These are phyloP conservation scores for Carex scoparia DNA, from an alignment of 176 grass and related monocot species.

Conservation along the genomic window DNA sequence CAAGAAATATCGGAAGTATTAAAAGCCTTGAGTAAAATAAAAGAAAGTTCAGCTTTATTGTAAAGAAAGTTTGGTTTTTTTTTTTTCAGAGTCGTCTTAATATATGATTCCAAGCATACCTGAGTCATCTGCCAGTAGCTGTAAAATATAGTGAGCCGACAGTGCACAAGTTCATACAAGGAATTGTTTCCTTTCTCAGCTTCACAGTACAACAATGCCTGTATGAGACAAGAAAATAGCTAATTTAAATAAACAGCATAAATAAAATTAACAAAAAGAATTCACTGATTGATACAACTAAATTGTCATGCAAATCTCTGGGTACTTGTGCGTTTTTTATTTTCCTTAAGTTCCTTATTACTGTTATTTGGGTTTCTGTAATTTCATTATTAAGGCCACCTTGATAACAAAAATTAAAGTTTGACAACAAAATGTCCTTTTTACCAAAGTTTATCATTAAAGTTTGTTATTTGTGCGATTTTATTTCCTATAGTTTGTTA, in stretches of 20 bases:
- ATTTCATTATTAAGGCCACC: background rate
- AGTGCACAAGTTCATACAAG: constrained; percentile 65
- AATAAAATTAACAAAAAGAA: constrained; percentile 10
- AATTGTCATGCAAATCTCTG: background rate
- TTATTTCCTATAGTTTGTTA: background rate
- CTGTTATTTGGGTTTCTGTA: background rate
- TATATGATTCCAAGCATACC: constrained; percentile 44
- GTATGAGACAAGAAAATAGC: constrained; percentile 15
- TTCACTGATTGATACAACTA: background rate
- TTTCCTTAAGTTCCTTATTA: background rate
- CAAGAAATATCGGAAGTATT: constrained; percentile 24
- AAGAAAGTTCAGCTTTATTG: background rate
- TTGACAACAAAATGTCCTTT: too few species aligned
- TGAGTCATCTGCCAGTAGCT: constrained; percentile 85
- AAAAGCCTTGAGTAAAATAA: constrained; percentile 19
- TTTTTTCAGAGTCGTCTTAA: background rate
- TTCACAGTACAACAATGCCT: constrained; percentile 58
- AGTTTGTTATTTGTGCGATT: too few species aligned
- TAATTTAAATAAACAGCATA: constrained; percentile 5
- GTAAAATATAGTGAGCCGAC: constrained; percentile 74
- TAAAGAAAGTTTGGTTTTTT: background rate
- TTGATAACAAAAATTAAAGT: too few species aligned
- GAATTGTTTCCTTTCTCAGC: constrained; percentile 30
- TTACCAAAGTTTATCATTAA: too few species aligned
- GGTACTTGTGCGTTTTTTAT: background rate